Percentiles rank a stretch among this genome's conserved stretches.
phyloP scores from a whole-genome alignment of 345 rosid genomes.

The Lumnitzera racemosa region DNA sequence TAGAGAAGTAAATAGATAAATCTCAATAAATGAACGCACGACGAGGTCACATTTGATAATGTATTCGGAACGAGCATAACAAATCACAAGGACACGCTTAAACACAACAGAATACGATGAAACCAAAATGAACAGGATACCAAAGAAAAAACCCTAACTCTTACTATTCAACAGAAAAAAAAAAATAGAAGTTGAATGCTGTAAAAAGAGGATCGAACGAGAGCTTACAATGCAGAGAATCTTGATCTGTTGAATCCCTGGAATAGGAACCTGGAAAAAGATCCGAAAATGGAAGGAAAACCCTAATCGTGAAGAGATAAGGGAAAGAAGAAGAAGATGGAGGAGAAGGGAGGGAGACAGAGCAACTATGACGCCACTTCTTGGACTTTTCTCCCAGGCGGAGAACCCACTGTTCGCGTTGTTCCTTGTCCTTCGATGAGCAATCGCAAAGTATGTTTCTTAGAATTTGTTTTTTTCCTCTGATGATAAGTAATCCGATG shows the following conservation, averaged over 20 bases:
- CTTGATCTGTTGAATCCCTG: constrained; percentile 36
- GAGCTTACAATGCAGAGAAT: constrained; percentile 49
- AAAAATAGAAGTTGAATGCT: constrained; percentile 2
- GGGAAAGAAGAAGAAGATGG: constrained; percentile 10
- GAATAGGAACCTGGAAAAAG: constrained; percentile 23
- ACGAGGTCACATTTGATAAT: no score
- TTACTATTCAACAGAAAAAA: background rate
- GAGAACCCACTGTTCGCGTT: no score
- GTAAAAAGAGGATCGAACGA: constrained; percentile 13
- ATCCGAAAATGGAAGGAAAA: constrained; percentile 35
- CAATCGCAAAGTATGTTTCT: no score
- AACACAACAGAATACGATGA: background rate
- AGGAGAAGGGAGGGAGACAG: background rate
- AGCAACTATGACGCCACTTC: background rate
- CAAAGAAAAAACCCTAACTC: background rate
- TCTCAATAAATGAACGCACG: no score
- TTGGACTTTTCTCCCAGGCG: constrained; percentile 29
- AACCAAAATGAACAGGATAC: background rate
- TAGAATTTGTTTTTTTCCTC: no score
- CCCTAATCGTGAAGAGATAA: constrained; percentile 23
- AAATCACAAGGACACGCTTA: no score
- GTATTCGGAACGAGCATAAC: no score
- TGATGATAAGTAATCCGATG: no score
- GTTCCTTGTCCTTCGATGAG: no score
- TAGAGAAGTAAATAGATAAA: no score